Percentiles rank a stretch among this genome's conserved stretches.
phyloP scores from a whole-genome alignment of 2,329 filamentous ascomycete genomes.

The Talaromyces sp. region DNA sequence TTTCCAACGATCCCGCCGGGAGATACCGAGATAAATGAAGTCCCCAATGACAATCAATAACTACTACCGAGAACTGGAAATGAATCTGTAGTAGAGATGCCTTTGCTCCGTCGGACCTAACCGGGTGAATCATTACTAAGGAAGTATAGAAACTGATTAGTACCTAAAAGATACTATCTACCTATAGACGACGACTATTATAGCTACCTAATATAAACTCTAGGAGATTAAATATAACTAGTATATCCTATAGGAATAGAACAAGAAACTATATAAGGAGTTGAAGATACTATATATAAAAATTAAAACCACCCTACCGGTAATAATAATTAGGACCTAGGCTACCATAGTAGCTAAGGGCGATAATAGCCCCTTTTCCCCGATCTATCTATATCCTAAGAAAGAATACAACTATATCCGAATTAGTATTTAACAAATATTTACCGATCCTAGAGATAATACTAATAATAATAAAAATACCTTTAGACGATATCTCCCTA shows the following conservation, averaged over 20 bases:
- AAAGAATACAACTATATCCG: constrained; percentile 18
- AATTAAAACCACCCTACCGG: constrained; percentile 4
- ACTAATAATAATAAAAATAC: constrained; percentile 11
- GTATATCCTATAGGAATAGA: constrained; percentile 13
- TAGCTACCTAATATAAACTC: constrained; percentile 9
- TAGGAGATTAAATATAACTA: constrained; percentile 16
- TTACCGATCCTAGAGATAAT: constrained; percentile 9
- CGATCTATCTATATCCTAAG: constrained; percentile 5
- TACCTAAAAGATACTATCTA: constrained; percentile 9
- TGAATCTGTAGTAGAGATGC: not conserved
- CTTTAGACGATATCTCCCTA: not conserved
- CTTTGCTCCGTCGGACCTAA: not conserved
- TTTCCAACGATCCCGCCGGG: constrained; percentile 3
- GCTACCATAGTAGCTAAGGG: constrained; percentile 8
- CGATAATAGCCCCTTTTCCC: not conserved
- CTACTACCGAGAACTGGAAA: not conserved
- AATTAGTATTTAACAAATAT: constrained; percentile 16
- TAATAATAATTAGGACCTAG: constrained; percentile 13
- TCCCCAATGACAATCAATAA: not conserved
- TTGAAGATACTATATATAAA: constrained; percentile 5
- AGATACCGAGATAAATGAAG: constrained; percentile 14
- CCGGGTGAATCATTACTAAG: constrained; percentile 10
- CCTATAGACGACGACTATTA: constrained; percentile 12
- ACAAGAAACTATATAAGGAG: constrained; percentile 13
- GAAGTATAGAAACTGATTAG: constrained; percentile 13